Conservation (phyloP, 768 basidiomycete species). For the Mycena polygramma region DNA sequence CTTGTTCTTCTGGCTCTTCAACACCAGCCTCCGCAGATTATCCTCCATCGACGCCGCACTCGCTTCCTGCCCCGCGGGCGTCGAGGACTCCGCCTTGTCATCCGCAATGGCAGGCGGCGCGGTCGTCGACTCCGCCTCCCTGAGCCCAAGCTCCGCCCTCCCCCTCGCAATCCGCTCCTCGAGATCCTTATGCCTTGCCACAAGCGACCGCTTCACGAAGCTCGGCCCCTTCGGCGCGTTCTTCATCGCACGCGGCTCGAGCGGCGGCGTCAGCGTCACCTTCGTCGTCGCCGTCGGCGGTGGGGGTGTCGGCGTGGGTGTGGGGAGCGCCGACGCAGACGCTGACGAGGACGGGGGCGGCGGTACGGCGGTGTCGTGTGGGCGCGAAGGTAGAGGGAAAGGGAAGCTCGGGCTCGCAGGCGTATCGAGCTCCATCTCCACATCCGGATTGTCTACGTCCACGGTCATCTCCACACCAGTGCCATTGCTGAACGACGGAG, state of each 20-base stretch:
- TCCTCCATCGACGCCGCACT: slow-evolving; percentile 53
- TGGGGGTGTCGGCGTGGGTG: slow-evolving; percentile 1
- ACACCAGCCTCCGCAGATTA: slow-evolving; percentile 52
- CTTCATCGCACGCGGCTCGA: slow-evolving; percentile 56
- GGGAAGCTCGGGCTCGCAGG: slow-evolving; percentile 31
- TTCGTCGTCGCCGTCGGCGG: background rate
- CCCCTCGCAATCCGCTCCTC: slow-evolving; percentile 56
- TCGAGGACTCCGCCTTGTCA: background rate
- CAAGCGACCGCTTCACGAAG: slow-evolving; percentile 52
- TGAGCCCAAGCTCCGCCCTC: slow-evolving; percentile 50
- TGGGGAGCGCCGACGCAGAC: background rate
- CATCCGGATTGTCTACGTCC: slow-evolving; percentile 2
- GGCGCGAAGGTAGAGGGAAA: slow-evolving; percentile 1
- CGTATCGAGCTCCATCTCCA: slow-evolving; percentile 49
- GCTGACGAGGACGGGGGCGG: background rate
- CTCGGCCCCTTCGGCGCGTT: slow-evolving; percentile 54
- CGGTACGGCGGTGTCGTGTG: background rate
- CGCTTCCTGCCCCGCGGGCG: background rate
- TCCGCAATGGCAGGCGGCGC: background rate
- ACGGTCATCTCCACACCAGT: slow-evolving; percentile 29
- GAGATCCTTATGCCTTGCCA: slow-evolving; percentile 59
- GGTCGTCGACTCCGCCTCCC: background rate
- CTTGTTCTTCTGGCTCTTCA: slow-evolving; percentile 51
- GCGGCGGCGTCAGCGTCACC: slow-evolving; percentile 37
- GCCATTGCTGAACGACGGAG: too few species aligned